Base-by-base conservation (phyloP, 257 asterid species). In the Ballota nigra region DNA sequence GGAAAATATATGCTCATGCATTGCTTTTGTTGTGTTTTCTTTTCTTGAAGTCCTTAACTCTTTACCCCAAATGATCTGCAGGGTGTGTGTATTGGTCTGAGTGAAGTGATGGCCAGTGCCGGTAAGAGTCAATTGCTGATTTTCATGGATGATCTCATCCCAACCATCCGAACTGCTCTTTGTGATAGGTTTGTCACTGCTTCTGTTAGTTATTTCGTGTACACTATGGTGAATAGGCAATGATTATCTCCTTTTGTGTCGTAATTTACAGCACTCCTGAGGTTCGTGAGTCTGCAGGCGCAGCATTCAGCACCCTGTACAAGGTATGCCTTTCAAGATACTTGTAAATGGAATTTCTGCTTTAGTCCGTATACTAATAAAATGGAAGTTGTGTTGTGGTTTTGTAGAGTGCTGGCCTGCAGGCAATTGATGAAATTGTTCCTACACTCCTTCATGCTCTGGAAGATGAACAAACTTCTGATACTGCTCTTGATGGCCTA, bases 381-480 rank as follows among this genome's bases (percentile, higher is more conserved):
- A 33, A 49, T 61, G 57, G 10, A 75, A 73, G 60, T 58, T 38
- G 58, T 71, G 31, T 29, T 41, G 61, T 69, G 59, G 73, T 72
- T 34, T 57, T 64, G 78, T 78, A 95, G 99, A 95, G 90, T 84
- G 99, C 99, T 87, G 99, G 99, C 60, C 34, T 95, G 89, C 99
- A 92, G 89, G 99, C 99, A 70, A 89, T 95, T 67, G 99, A 95
- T 82, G 99, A 95, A 86, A 95, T 95, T 77, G 97, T 95, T 62
- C 99, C 99, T 16, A 92, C 98, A 60, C 92, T 95, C 64, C 88
- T 95, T 71, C 98, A 86, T 82, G 98, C 98, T 75, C 69, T 95
- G 79, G 99, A 95, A 86, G 96, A 95, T 78, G 91, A 88, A 61
- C 74, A 83, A 82, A 86, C 86, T 69, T 88, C 99, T 77, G 97